These are phyloP conservation scores for Malus hybrid DNA, from an alignment of 331 rosid genomes.

Conservation along the genomic window DNA sequence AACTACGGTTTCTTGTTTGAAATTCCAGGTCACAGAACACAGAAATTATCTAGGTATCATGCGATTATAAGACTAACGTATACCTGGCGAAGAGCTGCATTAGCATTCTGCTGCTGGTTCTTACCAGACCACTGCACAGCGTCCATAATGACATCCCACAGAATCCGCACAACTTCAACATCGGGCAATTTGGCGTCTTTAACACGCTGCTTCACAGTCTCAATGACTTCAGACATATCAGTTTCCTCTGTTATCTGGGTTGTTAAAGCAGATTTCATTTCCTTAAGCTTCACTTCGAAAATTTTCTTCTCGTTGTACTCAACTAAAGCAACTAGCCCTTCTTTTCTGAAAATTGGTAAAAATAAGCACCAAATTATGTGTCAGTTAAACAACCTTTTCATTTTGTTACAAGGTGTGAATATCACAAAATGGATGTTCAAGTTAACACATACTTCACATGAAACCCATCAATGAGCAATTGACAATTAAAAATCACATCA, in stretches of 20 bases:
- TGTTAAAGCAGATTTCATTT: conserved; percentile 94
- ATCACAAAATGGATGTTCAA: background rate
- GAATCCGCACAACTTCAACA: conserved; percentile 59
- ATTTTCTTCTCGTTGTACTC: conserved; percentile 96
- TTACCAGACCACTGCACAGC: conserved; percentile 99
- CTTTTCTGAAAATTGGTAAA: conserved; percentile 56
- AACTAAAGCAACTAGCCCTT: conserved; percentile 81
- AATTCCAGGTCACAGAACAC: background rate
- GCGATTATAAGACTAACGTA: background rate
- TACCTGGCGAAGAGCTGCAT: conserved; percentile 97
- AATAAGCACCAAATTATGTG: background rate
- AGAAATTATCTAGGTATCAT: background rate
- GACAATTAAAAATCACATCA: background rate
- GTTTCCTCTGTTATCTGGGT: conserved; percentile 91
- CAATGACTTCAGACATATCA: conserved; percentile 91
- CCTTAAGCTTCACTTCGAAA: conserved; percentile 91
- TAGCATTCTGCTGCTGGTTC: conserved; percentile 99
- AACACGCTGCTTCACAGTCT: conserved; percentile 84
- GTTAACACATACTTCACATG: background rate
- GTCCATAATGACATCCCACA: conserved; percentile 99
- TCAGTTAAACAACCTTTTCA: background rate
- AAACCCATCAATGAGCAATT: background rate
- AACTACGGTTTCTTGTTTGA: too few relatives aligned
- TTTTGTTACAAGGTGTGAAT: background rate
- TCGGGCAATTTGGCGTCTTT: conserved; percentile 96